These are phyloP conservation scores for Podosphaera xanthii DNA, from an alignment of 2,329 filamentous ascomycete genomes.

Conservation along the genomic window DNA sequence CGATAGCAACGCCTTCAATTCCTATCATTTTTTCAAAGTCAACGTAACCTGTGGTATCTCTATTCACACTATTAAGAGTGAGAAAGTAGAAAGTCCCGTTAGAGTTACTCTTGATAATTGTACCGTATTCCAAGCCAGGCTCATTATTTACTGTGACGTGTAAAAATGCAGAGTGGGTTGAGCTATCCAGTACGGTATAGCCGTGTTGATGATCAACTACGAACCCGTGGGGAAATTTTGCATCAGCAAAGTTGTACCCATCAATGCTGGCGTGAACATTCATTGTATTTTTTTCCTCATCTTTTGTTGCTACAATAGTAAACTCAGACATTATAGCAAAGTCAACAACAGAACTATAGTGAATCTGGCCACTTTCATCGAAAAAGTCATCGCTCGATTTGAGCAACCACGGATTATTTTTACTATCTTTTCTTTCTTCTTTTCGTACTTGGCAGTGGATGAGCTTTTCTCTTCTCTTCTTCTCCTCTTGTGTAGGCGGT, in stretches of 20 bases:
- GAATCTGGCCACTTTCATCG: conserved; percentile 32
- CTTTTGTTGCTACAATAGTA: conserved; percentile 61
- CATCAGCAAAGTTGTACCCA: conserved; percentile 58
- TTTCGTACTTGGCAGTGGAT: conserved; percentile 40
- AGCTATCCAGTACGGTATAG: conserved; percentile 88
- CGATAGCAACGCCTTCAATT: conserved; percentile 70
- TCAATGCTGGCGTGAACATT: conserved; percentile 69
- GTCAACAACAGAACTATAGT: conserved; percentile 50
- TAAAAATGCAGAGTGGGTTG: conserved; percentile 80
- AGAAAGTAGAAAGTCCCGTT: conserved; percentile 91
- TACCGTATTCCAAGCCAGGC: conserved; percentile 48
- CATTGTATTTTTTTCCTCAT: conserved; percentile 41
- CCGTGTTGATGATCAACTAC: conserved; percentile 53
- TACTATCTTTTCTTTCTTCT: conserved; percentile 39
- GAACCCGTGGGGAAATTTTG: conserved; percentile 71
- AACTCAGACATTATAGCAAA: conserved; percentile 96
- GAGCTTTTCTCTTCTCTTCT: conserved; percentile 20
- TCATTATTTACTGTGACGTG: conserved; percentile 62
- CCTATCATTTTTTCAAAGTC: conserved; percentile 94
- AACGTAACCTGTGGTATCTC: conserved; percentile 53
- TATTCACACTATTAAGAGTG: conserved; percentile 61
- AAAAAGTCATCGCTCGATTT: conserved; percentile 65
- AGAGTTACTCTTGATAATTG: conserved; percentile 93
- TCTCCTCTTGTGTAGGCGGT: conserved; percentile 18
- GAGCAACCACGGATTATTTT: conserved; percentile 41